phyloP scores from a whole-genome alignment of 208 protist species.

The Angomonas ambiguus region DNA sequence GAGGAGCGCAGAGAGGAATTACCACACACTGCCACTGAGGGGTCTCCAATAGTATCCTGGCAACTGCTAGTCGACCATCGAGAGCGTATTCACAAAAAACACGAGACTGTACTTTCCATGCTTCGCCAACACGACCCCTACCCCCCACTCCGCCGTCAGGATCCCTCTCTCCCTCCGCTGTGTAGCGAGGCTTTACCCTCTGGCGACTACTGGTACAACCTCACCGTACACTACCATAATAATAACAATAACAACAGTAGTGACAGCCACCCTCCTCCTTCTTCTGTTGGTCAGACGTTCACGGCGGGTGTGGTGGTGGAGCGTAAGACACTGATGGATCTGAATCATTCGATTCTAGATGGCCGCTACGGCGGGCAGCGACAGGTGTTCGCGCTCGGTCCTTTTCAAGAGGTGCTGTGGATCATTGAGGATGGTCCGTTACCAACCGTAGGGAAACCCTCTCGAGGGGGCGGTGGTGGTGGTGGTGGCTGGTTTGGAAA shows the following conservation, averaged over 20 bases:
- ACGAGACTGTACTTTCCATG: constrained; percentile 18
- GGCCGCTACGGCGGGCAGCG: constrained; percentile 68
- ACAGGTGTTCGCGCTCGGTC: constrained; percentile 41
- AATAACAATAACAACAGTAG: neutral
- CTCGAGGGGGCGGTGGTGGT: neutral
- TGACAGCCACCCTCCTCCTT: neutral
- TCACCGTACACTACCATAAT: neutral
- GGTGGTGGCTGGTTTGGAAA: neutral
- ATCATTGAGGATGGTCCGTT: constrained; percentile 52
- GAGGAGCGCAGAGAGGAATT: neutral
- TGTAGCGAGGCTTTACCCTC: neutral
- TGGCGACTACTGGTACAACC: neutral
- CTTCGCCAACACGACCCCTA: neutral
- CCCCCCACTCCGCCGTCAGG: no score
- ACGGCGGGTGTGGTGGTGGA: constrained; percentile 55
- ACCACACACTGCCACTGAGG: neutral
- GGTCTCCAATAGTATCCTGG: constrained; percentile 19
- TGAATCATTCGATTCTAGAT: constrained; percentile 62
- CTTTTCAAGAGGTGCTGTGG: constrained; percentile 61
- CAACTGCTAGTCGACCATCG: constrained; percentile 69
- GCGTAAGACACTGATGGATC: constrained; percentile 71
- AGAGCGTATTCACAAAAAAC: constrained; percentile 33
- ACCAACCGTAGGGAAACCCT: constrained; percentile 1
- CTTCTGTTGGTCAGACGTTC: neutral
- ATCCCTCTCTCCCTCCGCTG: neutral